Percentiles rank a stretch among this genome's conserved stretches.
Evolutionary conservation across 1,139 yeast genomes (phyloP).

Genomic region (Debaryomyces subglobosus): DNA sequence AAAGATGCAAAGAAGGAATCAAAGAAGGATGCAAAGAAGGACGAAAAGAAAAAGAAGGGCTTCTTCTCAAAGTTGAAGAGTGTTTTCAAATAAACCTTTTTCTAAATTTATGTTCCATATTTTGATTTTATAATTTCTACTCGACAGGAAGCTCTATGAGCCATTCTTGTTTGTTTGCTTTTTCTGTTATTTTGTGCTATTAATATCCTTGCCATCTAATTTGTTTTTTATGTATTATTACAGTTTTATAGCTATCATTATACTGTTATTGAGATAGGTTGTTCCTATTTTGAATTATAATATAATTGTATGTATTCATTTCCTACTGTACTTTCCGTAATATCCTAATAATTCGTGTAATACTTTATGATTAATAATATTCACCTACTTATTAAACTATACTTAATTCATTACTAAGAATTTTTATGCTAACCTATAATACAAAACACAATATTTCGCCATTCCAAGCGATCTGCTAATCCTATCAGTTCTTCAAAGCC

Average conservation of each 20-base stretch:
- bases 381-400: background rate
- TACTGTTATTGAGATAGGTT: slow-evolving; percentile 1
- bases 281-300: background rate
- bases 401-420: slow-evolving; percentile 1
- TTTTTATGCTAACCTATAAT: slow-evolving; percentile 7
- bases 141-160: background rate
- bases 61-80: slow-evolving; percentile 51
- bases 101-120: background rate
- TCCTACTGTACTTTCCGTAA: background rate
- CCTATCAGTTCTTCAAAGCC: background rate
- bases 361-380: slow-evolving; percentile 3
- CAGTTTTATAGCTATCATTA: slow-evolving; percentile 2
- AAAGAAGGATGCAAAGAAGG: slow-evolving; percentile 24
- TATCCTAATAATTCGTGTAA: background rate
- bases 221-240: slow-evolving; percentile 4
- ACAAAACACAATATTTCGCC: slow-evolving; percentile 4
- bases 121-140: slow-evolving; percentile 1
- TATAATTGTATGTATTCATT: background rate
- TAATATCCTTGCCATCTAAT: slow-evolving; percentile 4
- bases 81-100: slow-evolving; percentile 30
- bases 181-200: slow-evolving; percentile 2
- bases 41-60: slow-evolving; percentile 44
- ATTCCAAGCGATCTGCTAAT: background rate
- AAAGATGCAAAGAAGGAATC: slow-evolving; percentile 19
- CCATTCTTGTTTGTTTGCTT: background rate